Percentiles rank a stretch among this genome's conserved stretches.
Evolutionary conservation across 1,284 basidiomycete genomes (phyloP).

Genomic region (Nidula niveotomentosa): DNA sequence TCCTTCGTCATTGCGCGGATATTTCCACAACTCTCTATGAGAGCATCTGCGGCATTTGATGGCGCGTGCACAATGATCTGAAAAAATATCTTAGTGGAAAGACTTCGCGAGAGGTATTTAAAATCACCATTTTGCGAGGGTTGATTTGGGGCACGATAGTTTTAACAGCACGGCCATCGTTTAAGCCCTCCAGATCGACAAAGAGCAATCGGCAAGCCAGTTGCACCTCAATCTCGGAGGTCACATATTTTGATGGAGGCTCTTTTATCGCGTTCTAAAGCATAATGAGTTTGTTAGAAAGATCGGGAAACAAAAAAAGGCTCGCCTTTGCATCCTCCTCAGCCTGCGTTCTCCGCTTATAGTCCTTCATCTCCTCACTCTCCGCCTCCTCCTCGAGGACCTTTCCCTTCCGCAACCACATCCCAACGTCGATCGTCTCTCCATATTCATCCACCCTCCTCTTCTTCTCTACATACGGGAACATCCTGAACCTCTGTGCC

Average conservation of each 20-base stretch:
- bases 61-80: constrained; percentile 89
- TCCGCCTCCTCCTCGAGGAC: constrained; percentile 87
- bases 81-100: constrained; percentile 7
- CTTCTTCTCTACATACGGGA: constrained; percentile 94
- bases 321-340: constrained; percentile 83
- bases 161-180: constrained; percentile 96
- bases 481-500: constrained; percentile 90
- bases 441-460: constrained; percentile 94
- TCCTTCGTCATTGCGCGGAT: constrained; percentile 90
- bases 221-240: constrained; percentile 72
- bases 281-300: constrained; percentile 6
- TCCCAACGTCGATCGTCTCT: constrained; percentile 91
- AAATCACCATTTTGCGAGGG: constrained; percentile 86
- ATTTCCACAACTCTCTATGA: constrained; percentile 79
- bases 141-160: constrained; percentile 97
- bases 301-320: background rate
- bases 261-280: constrained; percentile 71
- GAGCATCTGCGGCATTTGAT: constrained; percentile 60
- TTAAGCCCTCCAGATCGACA: constrained; percentile 94
- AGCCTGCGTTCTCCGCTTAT: constrained; percentile 63
- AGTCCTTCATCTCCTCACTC: constrained; percentile 78
- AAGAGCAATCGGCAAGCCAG: constrained; percentile 86
- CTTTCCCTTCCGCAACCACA: constrained; percentile 90
- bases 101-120: background rate
- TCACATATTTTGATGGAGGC: constrained; percentile 90